phyloP scores from a whole-genome alignment of 2,329 filamentous ascomycete genomes.

The Conoideocrella luteorostrata region DNA sequence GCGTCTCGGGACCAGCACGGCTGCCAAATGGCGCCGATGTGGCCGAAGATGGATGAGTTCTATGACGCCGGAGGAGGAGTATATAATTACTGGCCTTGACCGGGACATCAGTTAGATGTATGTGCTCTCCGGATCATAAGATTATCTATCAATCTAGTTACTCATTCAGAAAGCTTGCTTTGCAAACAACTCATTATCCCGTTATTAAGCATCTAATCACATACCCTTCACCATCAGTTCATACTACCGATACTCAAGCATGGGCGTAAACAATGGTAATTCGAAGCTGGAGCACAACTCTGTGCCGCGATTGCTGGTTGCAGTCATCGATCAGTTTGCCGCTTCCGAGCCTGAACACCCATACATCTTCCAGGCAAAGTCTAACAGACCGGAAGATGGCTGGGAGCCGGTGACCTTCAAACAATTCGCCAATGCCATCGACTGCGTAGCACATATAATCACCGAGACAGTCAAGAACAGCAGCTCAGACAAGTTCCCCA shows the following conservation, averaged over 20 bases:
- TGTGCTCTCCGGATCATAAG: no score
- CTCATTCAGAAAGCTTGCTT: no score
- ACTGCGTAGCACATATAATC: conserved; percentile 25
- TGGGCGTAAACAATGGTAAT: background rate
- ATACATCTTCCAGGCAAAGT: conserved; percentile 30
- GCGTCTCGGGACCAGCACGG: no score
- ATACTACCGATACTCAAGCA: background rate
- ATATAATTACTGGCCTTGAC: no score
- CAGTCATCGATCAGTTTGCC: conserved; percentile 18
- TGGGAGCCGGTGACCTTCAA: conserved; percentile 22
- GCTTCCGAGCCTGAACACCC: conserved; percentile 22
- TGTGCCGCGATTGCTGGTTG: conserved; percentile 14
- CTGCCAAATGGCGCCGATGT: no score
- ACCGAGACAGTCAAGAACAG: conserved; percentile 22
- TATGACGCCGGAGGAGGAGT: no score
- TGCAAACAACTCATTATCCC: no score
- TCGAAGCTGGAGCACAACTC: background rate
- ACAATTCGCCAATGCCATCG: conserved; percentile 22
- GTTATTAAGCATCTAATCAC: no score
- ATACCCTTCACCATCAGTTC: no score
- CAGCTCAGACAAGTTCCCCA: conserved; percentile 21
- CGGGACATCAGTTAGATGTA: no score
- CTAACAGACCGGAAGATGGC: conserved; percentile 17
- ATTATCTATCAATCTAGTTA: no score
- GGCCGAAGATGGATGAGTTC: no score